Base-by-base conservation (phyloP, 1,284 basidiomycete species). In the Kwoniella shivajii region DNA sequence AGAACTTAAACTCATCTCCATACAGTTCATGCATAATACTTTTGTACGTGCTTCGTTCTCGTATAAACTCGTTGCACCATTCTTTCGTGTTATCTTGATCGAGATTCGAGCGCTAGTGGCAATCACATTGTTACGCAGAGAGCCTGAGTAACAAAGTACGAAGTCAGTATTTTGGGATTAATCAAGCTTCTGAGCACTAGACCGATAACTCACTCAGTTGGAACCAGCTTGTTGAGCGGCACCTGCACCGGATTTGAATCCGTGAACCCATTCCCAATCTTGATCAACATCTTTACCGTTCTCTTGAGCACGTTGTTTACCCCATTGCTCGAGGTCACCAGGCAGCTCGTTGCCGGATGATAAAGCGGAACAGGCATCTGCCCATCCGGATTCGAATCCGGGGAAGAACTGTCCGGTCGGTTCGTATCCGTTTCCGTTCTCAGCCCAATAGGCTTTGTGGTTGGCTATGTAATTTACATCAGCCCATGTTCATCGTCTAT, bases 201-300 rank as follows among this genome's bases (percentile, higher is more conserved):
- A n/a, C n/a, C n/a, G n/a, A n/a, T n/a, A n/a, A 48, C 46, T 48
- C 22, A 36, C 34, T 50, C 43, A 51, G 31, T 51, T 36, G 20
- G 18, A 29, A 20, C 59, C 59, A 27, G 60, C 56, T 37, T 53
- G 46, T 52, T 59, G 33, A 43, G 49, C 57, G n/a, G 53, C 57
- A 33, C 33, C 44, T 26, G 57, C 60, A 27, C 60, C 63, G 33
- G 49, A 34, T 46, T 59, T 65, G 57, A 54, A 54, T 3, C 53
- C 53, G 42, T 54, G 53, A 27, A 48, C 53, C 63, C 63, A 65
- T 47, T 65, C 63, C 63, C 63, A 65, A 24, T 46, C 52, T 22
- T 65, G 55, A 6, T 60, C 60, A 14, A 31, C 10, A 26, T 6
- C 13, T 31, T 61, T 37, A 16, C 57, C 57, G 31, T 37, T n/a